Evolutionary conservation across 208 protist genomes (phyloP).

Genomic region (Acanthamoeba rhysodes): DNA sequence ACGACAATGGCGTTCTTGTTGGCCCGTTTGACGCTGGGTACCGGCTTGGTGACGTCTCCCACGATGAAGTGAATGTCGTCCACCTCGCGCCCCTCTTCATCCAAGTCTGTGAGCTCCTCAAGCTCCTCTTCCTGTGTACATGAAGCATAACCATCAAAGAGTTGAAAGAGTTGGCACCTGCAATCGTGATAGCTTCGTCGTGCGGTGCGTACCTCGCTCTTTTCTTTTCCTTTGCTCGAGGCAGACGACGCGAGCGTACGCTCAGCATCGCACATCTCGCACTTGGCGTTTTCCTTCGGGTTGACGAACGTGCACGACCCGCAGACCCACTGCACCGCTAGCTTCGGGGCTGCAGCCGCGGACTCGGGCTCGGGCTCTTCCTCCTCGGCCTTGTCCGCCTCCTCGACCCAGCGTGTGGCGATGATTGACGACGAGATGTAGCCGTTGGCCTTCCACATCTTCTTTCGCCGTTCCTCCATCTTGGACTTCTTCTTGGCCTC

Average conservation of each 20-base stretch:
- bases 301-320: constrained; percentile 3
- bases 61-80: constrained; percentile 64
- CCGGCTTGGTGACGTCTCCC: constrained; percentile 46
- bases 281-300: background rate
- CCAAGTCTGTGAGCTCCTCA: background rate
- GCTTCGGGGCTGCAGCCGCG: background rate
- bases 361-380: background rate
- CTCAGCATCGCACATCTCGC: background rate
- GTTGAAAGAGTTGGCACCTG: too few species aligned
- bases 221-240: background rate
- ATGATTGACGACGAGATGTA: constrained; percentile 63
- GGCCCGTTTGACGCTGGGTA: background rate
- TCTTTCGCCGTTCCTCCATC: constrained; percentile 6
- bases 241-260: background rate
- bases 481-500: background rate
- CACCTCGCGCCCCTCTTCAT: constrained; percentile 19
- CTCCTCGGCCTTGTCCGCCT: background rate
- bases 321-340: background rate
- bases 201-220: background rate
- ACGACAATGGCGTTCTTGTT: constrained; percentile 26
- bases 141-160: background rate
- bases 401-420: constrained; percentile 14
- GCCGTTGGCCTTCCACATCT: constrained; percentile 53
- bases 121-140: background rate
- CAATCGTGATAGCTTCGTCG: too few species aligned